Evolutionary conservation across 1,284 basidiomycete species (phyloP).

Genomic region (Heimioporus retisporus): DNA sequence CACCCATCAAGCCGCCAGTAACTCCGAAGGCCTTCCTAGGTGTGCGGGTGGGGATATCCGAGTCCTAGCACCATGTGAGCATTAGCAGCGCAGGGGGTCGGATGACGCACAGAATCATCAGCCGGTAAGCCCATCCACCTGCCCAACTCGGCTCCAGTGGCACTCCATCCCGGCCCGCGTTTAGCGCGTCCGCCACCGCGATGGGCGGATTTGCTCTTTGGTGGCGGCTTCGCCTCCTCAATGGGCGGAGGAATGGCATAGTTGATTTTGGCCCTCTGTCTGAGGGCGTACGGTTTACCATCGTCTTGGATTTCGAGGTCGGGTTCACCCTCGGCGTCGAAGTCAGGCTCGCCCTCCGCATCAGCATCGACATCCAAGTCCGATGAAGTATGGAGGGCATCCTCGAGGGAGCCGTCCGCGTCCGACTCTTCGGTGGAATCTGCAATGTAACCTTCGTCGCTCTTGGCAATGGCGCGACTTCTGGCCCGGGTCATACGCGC

Average conservation of each 20-base stretch:
- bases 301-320: slow-evolving; percentile 56
- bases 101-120: slow-evolving; percentile 72
- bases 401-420: slow-evolving; percentile 68
- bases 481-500: slow-evolving; percentile 40
- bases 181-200: slow-evolving; percentile 49
- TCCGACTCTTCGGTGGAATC: slow-evolving; percentile 61
- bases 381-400: slow-evolving; percentile 61
- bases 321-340: slow-evolving; percentile 44
- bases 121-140: slow-evolving; percentile 77
- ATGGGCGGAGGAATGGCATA: slow-evolving; percentile 83
- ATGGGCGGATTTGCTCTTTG: slow-evolving; percentile 44
- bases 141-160: slow-evolving; percentile 76
- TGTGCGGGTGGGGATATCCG: slow-evolving; percentile 72
- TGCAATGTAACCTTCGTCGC: slow-evolving; percentile 66
- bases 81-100: slow-evolving; percentile 7
- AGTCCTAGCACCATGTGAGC: slow-evolving; percentile 60
- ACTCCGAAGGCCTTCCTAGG: slow-evolving; percentile 72
- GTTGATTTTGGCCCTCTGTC: slow-evolving; percentile 74
- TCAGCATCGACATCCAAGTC: slow-evolving; percentile 52
- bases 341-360: slow-evolving; percentile 45
- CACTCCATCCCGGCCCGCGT: slow-evolving; percentile 77
- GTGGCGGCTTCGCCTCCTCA: slow-evolving; percentile 69
- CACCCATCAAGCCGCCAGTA: slow-evolving; percentile 63
- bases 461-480: slow-evolving; percentile 47
- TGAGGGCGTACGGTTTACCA: slow-evolving; percentile 71